Evolutionary conservation across 176 grass and related monocot genomes (phyloP).

Genomic region (Oryza punctata): DNA sequence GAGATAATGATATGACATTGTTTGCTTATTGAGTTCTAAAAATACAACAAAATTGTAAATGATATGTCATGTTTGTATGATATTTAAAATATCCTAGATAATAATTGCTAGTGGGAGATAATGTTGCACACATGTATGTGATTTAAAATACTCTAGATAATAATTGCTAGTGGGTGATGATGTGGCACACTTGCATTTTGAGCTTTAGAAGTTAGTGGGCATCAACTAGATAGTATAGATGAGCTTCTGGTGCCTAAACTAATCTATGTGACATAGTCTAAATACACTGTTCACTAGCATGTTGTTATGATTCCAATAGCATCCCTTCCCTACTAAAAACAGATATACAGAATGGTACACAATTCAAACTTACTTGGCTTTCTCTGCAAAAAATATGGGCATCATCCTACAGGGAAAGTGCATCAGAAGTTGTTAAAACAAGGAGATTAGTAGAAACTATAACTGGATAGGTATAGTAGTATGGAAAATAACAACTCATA

Average conservation of each 20-base stretch:
- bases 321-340: neutral
- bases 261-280: conserved; percentile 2
- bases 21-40: no score
- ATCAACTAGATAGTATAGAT: no score
- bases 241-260: neutral
- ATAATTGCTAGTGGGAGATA: no score
- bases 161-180: no score
- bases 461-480: neutral
- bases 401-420: conserved; percentile 71
- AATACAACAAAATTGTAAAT: no score
- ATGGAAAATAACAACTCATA: conserved; percentile 11
- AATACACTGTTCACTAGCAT: neutral
- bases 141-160: no score
- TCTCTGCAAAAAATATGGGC: conserved; percentile 98
- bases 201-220: no score
- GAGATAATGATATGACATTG: no score
- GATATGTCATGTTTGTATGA: no score
- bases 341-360: neutral
- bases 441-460: neutral
- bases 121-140: no score
- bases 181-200: no score
- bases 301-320: neutral
- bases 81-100: no score
- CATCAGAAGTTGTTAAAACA: neutral
- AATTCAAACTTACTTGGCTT: conserved; percentile 72